Conservation (phyloP, 75 land plant genomes). For the Cunninghamia lanceolata region DNA sequence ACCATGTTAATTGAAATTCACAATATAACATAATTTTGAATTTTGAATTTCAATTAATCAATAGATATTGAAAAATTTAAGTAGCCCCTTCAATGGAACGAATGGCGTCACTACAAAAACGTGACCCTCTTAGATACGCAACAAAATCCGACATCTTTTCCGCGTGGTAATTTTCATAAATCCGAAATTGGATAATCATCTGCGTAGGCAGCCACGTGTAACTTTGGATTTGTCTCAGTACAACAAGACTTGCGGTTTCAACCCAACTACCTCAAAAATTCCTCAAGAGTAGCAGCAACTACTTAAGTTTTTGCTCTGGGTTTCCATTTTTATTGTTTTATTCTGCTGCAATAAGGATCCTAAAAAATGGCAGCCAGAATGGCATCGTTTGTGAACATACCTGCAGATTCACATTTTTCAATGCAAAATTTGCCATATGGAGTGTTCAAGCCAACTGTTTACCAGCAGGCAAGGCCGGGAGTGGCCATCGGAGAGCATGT, state of each 20-base stretch:
- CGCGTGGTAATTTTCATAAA: not conserved
- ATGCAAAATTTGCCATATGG: constrained; percentile 95
- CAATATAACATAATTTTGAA: too few relatives aligned
- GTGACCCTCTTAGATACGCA: not conserved
- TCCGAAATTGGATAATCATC: not conserved
- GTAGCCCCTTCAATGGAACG: too few relatives aligned
- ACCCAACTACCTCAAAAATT: too few relatives aligned
- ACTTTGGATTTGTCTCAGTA: not conserved
- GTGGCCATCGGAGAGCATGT: constrained; percentile 96
- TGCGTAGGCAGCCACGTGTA: not conserved
- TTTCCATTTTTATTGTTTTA: too few relatives aligned
- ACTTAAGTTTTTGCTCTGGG: too few relatives aligned
- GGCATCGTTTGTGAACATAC: constrained; percentile 67
- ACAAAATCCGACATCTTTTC: not conserved
- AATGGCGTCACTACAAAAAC: too few relatives aligned
- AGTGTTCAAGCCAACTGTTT: constrained; percentile 56
- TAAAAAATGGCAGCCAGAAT: not conserved
- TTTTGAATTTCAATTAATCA: too few relatives aligned
- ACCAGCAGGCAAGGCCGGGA: constrained; percentile 38
- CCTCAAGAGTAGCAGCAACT: too few relatives aligned
- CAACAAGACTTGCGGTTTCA: too few relatives aligned
- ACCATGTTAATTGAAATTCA: too few relatives aligned
- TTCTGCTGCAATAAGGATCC: too few relatives aligned
- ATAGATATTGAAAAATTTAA: too few relatives aligned
- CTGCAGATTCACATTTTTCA: constrained; percentile 77